Percentiles rank a stretch among this genome's conserved stretches.
Evolutionary conservation across 1,284 basidiomycete species (phyloP).

Genomic region (Moesziomyces sp.): DNA sequence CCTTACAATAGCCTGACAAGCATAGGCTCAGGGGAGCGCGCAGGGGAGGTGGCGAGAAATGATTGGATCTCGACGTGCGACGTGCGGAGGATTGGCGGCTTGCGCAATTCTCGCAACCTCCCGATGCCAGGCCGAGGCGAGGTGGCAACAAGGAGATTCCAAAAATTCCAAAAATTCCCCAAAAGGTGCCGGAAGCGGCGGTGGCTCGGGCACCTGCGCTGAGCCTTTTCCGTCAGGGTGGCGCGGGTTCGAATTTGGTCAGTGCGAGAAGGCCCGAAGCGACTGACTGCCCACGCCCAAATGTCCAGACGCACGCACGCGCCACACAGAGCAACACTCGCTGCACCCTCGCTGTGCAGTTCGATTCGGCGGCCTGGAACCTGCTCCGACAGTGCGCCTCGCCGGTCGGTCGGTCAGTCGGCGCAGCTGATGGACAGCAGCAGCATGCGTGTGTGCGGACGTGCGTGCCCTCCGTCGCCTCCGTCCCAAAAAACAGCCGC

Average conservation of each 20-base stretch:
- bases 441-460: too few species aligned
- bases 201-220: conserved; percentile 11
- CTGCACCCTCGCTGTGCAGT: neutral
- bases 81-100: neutral
- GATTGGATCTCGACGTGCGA: neutral
- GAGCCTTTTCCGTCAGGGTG: neutral
- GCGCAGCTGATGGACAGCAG: neutral
- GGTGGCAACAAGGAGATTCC: neutral
- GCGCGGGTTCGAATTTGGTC: conserved; percentile 11
- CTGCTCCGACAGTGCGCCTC: neutral
- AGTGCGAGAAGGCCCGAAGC: conserved; percentile 1
- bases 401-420: neutral
- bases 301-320: neutral
- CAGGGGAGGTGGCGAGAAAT: neutral
- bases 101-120: neutral
- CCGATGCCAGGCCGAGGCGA: too few species aligned
- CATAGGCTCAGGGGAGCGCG: neutral
- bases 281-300: neutral
- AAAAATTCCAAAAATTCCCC: conserved; percentile 9
- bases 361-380: neutral
- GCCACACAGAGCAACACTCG: neutral
- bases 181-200: conserved; percentile 1
- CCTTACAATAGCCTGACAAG: neutral
- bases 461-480: neutral
- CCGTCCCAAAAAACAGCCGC: neutral